Evolutionary conservation across 2,329 filamentous ascomycete species (phyloP).

Genomic region (Alternaria arbusti): DNA sequence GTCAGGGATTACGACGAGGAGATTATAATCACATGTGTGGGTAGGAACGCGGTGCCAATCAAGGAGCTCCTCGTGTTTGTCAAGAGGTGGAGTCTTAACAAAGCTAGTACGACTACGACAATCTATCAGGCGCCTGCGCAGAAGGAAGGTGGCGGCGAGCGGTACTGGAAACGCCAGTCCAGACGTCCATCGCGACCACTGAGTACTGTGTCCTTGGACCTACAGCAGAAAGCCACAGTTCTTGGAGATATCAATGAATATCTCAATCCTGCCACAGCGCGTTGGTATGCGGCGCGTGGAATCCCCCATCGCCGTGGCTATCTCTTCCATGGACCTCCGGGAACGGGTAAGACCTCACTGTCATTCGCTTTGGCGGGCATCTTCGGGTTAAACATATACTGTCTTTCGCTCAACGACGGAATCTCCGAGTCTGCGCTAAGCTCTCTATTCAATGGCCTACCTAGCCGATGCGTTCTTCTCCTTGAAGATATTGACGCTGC

Average conservation of each 20-base stretch:
- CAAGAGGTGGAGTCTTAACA: constrained; percentile 52
- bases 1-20: constrained; percentile 48
- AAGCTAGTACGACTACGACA: constrained; percentile 52
- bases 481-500: constrained; percentile 58
- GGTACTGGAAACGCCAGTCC: constrained; percentile 50
- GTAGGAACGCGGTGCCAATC: constrained; percentile 56
- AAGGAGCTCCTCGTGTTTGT: constrained; percentile 54
- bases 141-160: constrained; percentile 15
- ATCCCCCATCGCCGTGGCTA: not conserved
- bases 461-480: constrained; percentile 53
- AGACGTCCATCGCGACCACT: constrained; percentile 61
- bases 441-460: constrained; percentile 51
- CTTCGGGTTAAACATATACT: constrained; percentile 55
- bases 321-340: not conserved
- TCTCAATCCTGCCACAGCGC: constrained; percentile 45
- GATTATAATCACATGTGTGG: constrained; percentile 55
- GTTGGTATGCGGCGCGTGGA: not conserved
- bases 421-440: constrained; percentile 71
- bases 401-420: constrained; percentile 63
- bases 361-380: constrained; percentile 53
- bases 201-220: constrained; percentile 76
- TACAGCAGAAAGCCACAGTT: constrained; percentile 68
- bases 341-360: constrained; percentile 60
- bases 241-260: constrained; percentile 79
- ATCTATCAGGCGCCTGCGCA: constrained; percentile 56